phyloP scores from a whole-genome alignment of 495 filamentous ascomycete species.

The Penicillium arizonense region DNA sequence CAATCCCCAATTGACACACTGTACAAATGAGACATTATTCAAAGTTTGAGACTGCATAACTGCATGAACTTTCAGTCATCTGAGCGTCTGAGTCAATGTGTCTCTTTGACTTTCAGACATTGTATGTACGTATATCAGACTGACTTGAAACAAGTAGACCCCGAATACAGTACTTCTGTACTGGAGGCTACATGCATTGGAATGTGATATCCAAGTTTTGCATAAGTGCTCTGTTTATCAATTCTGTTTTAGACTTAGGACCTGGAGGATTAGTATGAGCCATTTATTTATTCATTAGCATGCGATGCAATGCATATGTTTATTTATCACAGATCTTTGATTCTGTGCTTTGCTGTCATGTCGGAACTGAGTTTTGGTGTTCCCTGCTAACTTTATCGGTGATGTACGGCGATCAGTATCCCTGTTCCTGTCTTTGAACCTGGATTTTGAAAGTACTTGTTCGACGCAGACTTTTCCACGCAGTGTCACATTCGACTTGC shows the following conservation, averaged over 20 bases:
- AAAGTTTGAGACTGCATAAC: background rate
- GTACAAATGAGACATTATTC: background rate
- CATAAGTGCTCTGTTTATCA: background rate
- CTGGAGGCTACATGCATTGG: conserved; percentile 23
- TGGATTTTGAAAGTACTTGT: background rate
- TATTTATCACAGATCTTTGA: background rate
- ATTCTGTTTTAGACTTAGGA: conserved; percentile 9
- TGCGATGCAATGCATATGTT: conserved; percentile 1
- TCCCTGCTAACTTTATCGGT: background rate
- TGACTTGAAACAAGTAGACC: too few relatives aligned
- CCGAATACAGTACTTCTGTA: conserved; percentile 1
- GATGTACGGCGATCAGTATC: conserved; percentile 1
- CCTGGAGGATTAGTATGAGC: background rate
- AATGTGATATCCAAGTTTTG: conserved; percentile 23
- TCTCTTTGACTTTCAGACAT: background rate
- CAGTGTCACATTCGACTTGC: too few relatives aligned
- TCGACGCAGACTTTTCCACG: background rate
- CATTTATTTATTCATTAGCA: background rate
- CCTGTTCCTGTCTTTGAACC: background rate
- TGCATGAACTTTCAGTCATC: background rate
- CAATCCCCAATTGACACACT: too few relatives aligned
- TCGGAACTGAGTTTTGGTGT: background rate
- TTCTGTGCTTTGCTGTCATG: too few relatives aligned
- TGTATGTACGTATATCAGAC: too few relatives aligned
- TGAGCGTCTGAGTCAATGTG: background rate